These are phyloP conservation scores for Phytopythium delawarense DNA, from an alignment of 352 stramenopile species.

Conservation along the genomic window DNA sequence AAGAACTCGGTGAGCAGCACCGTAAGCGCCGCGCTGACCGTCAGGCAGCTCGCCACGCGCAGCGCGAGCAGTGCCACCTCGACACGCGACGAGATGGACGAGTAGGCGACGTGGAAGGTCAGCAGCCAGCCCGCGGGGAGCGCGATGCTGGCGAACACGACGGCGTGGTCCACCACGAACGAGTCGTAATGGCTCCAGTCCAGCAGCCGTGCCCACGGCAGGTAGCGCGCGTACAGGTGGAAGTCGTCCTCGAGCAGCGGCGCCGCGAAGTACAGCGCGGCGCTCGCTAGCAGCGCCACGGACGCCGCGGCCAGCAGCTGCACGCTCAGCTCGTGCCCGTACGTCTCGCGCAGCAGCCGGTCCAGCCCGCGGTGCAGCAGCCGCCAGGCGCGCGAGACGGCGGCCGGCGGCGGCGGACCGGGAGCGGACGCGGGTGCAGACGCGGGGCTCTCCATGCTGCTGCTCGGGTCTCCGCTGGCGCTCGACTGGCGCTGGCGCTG, in stretches of 20 bases:
- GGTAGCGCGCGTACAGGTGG: slow-evolving; percentile 43
- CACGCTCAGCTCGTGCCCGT: slow-evolving; percentile 50
- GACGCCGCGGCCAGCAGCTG: slow-evolving; percentile 47
- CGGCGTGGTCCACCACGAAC: slow-evolving; percentile 64
- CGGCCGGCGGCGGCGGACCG: not conserved
- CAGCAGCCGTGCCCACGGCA: slow-evolving; percentile 48
- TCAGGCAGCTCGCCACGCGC: slow-evolving; percentile 59
- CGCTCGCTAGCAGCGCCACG: slow-evolving; percentile 41
- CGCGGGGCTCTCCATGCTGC: not conserved
- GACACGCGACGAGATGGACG: slow-evolving; percentile 34
- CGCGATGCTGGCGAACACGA: slow-evolving; percentile 63
- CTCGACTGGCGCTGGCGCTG: not conserved
- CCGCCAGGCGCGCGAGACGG: slow-evolving; percentile 4
- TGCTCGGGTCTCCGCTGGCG: not conserved
- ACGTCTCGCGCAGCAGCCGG: slow-evolving; percentile 45
- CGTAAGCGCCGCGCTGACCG: slow-evolving; percentile 59
- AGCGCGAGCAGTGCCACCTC: slow-evolving; percentile 55
- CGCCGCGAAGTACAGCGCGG: slow-evolving; percentile 46
- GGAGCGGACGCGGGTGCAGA: not conserved
- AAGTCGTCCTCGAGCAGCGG: slow-evolving; percentile 53
- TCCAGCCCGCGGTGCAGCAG: slow-evolving; percentile 32
- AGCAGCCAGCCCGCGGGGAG: slow-evolving; percentile 62
- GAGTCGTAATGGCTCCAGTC: slow-evolving; percentile 69
- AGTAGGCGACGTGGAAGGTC: slow-evolving; percentile 63
- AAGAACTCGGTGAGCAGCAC: slow-evolving; percentile 78